Conservation (phyloP, 129 eudicot genomes). For the Tagetes patula region DNA sequence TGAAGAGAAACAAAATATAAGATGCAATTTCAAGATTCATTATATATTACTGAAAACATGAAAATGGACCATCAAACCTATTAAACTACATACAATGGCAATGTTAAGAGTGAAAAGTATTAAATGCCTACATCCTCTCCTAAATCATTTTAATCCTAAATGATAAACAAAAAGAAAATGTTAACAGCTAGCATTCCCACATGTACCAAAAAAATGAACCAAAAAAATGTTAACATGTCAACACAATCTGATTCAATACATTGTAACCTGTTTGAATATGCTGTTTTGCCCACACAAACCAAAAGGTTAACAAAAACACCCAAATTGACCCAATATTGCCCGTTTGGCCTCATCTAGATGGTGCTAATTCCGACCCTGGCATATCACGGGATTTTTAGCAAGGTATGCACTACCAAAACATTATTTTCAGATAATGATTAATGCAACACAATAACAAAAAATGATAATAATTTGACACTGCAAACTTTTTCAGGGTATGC, state of each 20-base stretch:
- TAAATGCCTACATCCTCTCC: not conserved
- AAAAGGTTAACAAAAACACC: not conserved
- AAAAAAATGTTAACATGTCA: not conserved
- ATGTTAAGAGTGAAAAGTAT: constrained; percentile 1
- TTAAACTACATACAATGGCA: not conserved
- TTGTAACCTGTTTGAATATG: not conserved
- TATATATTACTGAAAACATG: not conserved
- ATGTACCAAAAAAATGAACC: not conserved
- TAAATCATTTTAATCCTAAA: not conserved
- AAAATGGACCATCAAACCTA: not conserved
- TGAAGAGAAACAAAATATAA: constrained; percentile 27
- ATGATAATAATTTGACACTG: not conserved
- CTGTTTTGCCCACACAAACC: not conserved
- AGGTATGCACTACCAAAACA: not conserved
- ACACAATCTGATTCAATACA: not conserved
- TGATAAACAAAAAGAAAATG: not conserved
- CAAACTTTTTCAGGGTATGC: not conserved
- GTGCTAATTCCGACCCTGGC: not conserved
- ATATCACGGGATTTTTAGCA: not conserved
- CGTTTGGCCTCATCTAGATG: not conserved
- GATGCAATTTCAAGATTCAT: not conserved
- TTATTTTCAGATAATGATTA: too few species aligned
- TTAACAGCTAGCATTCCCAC: not conserved
- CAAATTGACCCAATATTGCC: not conserved
- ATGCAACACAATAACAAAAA: too few species aligned